Conservation (phyloP, 108 stramenopile genomes). For the Nitzschia sp. region DNA sequence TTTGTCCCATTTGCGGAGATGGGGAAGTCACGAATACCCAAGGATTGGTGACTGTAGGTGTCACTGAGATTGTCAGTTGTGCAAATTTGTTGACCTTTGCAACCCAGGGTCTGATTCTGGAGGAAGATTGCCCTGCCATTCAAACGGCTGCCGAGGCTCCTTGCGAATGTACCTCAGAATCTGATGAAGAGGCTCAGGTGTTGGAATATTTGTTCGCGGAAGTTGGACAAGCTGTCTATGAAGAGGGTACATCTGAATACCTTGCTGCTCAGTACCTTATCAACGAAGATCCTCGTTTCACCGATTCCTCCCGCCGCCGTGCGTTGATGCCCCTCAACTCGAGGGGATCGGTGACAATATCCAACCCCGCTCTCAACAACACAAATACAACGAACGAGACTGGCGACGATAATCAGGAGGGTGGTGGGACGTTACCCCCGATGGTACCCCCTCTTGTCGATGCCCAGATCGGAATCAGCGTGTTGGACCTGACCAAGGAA, state of each 20-base stretch:
- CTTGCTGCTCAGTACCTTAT: slow-evolving; percentile 30
- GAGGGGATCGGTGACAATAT: no score
- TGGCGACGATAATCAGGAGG: not conserved
- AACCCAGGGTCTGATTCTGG: not conserved
- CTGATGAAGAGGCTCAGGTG: not conserved
- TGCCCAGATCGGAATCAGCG: not conserved
- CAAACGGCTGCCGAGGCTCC: not conserved
- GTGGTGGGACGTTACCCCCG: no score
- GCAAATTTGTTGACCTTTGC: not conserved
- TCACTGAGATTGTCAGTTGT: not conserved
- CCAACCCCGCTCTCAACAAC: no score
- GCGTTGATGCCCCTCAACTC: no score
- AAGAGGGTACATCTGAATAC: slow-evolving; percentile 13
- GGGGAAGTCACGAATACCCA: slow-evolving; percentile 2
- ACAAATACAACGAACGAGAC: not conserved
- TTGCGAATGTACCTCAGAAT: not conserved
- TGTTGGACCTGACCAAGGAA: not conserved
- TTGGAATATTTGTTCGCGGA: slow-evolving; percentile 3
- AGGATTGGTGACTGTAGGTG: not conserved
- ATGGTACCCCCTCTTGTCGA: not conserved
- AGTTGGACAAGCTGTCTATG: slow-evolving; percentile 4
- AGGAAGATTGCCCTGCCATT: not conserved
- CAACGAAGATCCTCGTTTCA: slow-evolving; percentile 29
- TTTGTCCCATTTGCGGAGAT: slow-evolving; percentile 9
- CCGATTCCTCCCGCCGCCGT: not conserved